Base-by-base conservation (phyloP, 1,284 basidiomycete species). In the Vanrija humicola region DNA sequence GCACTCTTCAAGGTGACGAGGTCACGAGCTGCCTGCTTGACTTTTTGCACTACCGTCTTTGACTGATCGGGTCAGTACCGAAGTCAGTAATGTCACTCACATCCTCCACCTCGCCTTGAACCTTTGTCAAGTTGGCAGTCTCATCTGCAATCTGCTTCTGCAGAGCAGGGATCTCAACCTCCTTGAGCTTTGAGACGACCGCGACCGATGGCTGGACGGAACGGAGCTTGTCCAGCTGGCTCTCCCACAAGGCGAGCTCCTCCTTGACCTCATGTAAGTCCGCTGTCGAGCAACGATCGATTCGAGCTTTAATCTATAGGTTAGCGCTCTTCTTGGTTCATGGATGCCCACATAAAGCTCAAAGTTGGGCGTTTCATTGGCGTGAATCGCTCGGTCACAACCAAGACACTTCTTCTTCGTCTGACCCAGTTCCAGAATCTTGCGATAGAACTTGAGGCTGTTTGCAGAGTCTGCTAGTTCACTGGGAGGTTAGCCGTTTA, bases 351-450 rank as follows among this genome's bases (percentile, higher is more conserved):
- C 89, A 60, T 83, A 83, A 76, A 81, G 81, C 72, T 89, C 85
- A 58, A 89, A 88, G 0, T 79, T 77, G 1, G 70, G 71, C 43
- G 86, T 70, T 57, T 94, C 90, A 9, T 79, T 73, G 29, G 82
- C 80, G 18, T 82, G 78, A 67, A 97, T 79, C 26, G 78, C 79
- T 6, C 93, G 83, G 61, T 84, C 83, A 70, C 94, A 97, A 5
- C 86, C 85, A 19, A 83, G 79, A 66, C 94, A 98, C 3, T 80
- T 78, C 63, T 88, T 85, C 61, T 85, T 82, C 34, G 79, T 76
- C 68, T 83, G 83, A 18, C 86, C 89, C 1, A 78, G 74, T 21
- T 79, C 77, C 10, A 91, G 79, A 23, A 94, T 74, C 1, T 77
- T 76, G 52, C 87, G 78, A 66, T 86, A 92, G 28, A 89, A 83